Evolutionary conservation across 1,139 yeast genomes (phyloP).

Genomic region (Geotrichum klebahnii): DNA sequence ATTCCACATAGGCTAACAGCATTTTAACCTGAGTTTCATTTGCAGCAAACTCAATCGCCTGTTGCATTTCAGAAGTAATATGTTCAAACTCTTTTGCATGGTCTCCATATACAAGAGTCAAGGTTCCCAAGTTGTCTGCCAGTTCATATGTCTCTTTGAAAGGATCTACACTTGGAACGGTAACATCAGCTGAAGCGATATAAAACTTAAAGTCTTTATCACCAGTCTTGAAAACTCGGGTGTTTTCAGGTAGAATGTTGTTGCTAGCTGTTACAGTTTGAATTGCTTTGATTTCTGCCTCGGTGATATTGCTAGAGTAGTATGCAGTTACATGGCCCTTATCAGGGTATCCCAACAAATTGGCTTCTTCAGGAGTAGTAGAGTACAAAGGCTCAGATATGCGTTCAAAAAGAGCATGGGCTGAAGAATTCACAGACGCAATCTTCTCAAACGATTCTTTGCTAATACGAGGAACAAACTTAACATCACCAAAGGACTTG

Average conservation of each 20-base stretch:
- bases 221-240: slow-evolving; percentile 50
- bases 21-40: slow-evolving; percentile 66
- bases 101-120: slow-evolving; percentile 64
- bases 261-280: slow-evolving; percentile 58
- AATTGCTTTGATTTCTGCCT: slow-evolving; percentile 60
- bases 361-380: slow-evolving; percentile 44
- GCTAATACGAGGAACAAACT: slow-evolving; percentile 65
- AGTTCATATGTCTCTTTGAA: slow-evolving; percentile 27
- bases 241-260: slow-evolving; percentile 77
- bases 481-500: slow-evolving; percentile 84
- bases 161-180: slow-evolving; percentile 28
- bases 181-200: slow-evolving; percentile 34
- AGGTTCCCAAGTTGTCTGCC: slow-evolving; percentile 39
- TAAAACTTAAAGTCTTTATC: slow-evolving; percentile 33
- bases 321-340: slow-evolving; percentile 72
- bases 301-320: slow-evolving; percentile 55
- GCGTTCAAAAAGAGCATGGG: slow-evolving; percentile 43
- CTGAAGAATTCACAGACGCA: slow-evolving; percentile 42
- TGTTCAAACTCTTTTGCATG: slow-evolving; percentile 59
- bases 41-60: slow-evolving; percentile 62
- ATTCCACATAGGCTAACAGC: slow-evolving; percentile 60
- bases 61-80: slow-evolving; percentile 53
- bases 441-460: slow-evolving; percentile 49
- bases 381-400: slow-evolving; percentile 52
- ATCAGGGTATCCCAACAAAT: slow-evolving; percentile 73